Conservation (phyloP, 495 filamentous ascomycete genomes). For the Pyrenopolyporus hunteri region DNA sequence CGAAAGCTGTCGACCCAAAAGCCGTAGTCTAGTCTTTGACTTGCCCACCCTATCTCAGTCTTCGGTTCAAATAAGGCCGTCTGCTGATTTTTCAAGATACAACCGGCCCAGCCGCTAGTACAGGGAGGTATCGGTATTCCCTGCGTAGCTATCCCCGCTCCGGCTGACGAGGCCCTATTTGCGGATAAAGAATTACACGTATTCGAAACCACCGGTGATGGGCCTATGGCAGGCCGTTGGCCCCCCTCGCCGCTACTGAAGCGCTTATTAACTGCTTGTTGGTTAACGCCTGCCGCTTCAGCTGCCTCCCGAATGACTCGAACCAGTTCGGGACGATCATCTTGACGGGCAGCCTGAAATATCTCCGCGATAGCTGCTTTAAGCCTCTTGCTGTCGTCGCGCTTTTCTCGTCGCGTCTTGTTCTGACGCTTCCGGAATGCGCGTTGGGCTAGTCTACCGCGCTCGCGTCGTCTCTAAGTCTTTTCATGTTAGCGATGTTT, state of each 20-base stretch:
- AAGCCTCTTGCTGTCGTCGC: constrained; percentile 19
- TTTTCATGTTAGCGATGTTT: constrained; percentile 1
- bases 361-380: constrained; percentile 30
- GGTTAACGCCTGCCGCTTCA: constrained; percentile 13
- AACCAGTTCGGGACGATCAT: constrained; percentile 21
- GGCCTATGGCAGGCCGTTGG: neutral
- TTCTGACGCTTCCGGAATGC: constrained; percentile 34
- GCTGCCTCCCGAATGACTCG: constrained; percentile 28
- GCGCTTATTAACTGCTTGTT: neutral
- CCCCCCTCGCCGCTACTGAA: neutral
- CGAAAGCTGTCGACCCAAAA: constrained; percentile 30
- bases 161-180: neutral
- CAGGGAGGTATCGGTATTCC: neutral
- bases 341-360: constrained; percentile 3
- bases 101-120: neutral
- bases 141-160: neutral
- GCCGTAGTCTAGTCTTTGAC: constrained; percentile 29
- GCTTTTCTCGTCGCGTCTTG: constrained; percentile 2
- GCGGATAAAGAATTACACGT: neutral
- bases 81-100: constrained; percentile 2
- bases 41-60: neutral
- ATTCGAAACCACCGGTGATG: neutral
- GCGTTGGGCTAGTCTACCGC: constrained; percentile 31
- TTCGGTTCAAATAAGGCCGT: neutral
- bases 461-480: constrained; percentile 35